Evolutionary conservation across 192 early-diverging fungal genomes (phyloP).

Genomic region (Phlyctochytrium planicorne): DNA sequence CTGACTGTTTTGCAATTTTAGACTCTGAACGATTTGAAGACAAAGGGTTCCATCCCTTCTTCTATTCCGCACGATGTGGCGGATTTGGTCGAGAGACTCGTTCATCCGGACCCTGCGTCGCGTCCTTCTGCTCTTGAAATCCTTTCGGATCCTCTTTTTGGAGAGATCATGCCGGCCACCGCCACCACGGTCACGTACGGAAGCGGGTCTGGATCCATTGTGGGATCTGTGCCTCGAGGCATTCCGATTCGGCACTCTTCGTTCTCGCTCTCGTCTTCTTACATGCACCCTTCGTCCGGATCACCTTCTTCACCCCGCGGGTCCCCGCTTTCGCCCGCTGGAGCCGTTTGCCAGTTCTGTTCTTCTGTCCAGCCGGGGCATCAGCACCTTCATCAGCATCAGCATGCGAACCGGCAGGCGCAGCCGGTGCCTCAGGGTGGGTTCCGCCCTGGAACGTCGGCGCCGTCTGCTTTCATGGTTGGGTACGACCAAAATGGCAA

Average conservation of each 20-base stretch:
- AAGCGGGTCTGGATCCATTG: not conserved
- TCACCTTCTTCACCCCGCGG: not conserved
- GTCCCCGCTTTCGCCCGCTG: not conserved
- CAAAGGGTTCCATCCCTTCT: not conserved
- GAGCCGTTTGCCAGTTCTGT: not conserved
- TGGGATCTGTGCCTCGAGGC: constrained; percentile 1
- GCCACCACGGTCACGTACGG: not conserved
- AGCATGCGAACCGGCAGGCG: too few relatives aligned
- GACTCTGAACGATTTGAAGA: not conserved
- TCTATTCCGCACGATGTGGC: constrained; percentile 14
- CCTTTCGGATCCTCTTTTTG: constrained; percentile 19
- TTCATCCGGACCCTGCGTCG: constrained; percentile 9
- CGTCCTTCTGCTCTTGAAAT: constrained; percentile 24
- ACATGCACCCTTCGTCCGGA: not conserved
- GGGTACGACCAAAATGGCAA: not conserved
- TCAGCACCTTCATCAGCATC: not conserved
- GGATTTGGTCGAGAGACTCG: constrained; percentile 4
- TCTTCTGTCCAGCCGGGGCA: not conserved
- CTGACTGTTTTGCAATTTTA: too few relatives aligned
- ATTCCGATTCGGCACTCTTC: constrained; percentile 11
- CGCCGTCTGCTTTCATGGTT: not conserved
- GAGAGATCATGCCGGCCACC: not conserved
- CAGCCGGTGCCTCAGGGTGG: not conserved
- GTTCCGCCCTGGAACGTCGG: not conserved
- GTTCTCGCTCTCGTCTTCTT: not conserved